Percentiles rank a stretch among this genome's conserved stretches.
phyloP scores from a whole-genome alignment of 768 basidiomycete genomes.

The Daedaleopsis nitida region DNA sequence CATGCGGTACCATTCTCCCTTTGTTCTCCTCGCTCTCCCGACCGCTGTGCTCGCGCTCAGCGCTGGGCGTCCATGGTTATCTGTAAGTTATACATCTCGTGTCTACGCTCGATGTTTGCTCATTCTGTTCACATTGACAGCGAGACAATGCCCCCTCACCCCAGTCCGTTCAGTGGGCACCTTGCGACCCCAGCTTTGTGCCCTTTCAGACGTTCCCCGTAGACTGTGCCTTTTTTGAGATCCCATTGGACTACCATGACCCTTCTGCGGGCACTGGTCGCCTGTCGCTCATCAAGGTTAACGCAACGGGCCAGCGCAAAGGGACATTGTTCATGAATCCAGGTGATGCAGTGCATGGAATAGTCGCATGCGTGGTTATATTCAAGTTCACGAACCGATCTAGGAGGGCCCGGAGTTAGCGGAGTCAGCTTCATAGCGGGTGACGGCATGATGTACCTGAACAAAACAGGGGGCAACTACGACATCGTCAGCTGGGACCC shows the following conservation, averaged over 20 bases:
- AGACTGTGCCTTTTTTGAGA: slow-evolving; percentile 6
- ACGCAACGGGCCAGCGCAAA: background rate
- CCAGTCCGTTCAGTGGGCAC: too few species aligned
- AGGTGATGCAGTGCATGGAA: background rate
- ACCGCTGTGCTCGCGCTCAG: too few species aligned
- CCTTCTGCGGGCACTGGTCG: background rate
- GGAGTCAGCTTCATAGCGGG: background rate
- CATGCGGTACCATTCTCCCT: too few species aligned
- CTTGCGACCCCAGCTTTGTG: too few species aligned
- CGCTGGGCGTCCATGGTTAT: too few species aligned
- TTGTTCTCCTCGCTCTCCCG: too few species aligned
- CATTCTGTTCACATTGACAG: too few species aligned
- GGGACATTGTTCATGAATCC: background rate
- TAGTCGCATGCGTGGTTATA: too few species aligned
- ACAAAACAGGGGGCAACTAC: slow-evolving; percentile 7
- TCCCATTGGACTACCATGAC: slow-evolving; percentile 13
- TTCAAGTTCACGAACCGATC: background rate
- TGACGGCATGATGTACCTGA: background rate
- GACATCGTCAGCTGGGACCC: slow-evolving; percentile 19
- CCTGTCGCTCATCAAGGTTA: background rate
- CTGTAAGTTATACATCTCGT: too few species aligned
- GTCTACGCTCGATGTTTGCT: too few species aligned
- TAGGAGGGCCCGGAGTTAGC: slow-evolving; percentile 13
- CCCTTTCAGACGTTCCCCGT: too few species aligned
- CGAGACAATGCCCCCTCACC: too few species aligned